Percentiles rank a stretch among this genome's conserved stretches.
Evolutionary conservation across 352 stramenopile species (phyloP).

Genomic region (Globisporangium splendens): DNA sequence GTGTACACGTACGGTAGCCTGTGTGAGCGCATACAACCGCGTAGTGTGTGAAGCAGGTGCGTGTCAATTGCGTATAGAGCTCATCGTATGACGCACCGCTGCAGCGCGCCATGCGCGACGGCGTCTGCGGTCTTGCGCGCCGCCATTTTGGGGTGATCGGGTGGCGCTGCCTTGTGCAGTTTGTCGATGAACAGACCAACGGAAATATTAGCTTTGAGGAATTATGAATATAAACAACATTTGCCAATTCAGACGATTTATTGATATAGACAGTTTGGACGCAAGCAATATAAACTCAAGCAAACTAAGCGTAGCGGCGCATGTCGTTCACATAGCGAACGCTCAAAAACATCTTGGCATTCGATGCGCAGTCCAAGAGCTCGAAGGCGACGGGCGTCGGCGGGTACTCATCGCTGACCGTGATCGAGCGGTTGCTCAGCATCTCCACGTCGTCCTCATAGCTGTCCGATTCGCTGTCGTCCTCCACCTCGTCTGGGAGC

Average conservation of each 20-base stretch:
- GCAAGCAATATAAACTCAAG: no score
- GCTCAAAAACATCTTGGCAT: conserved; percentile 72
- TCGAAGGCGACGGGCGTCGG: conserved; percentile 42
- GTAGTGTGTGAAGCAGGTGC: background rate
- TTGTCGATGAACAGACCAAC: no score
- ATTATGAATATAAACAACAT: no score
- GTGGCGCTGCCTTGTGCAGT: background rate
- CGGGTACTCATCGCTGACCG: conserved; percentile 46
- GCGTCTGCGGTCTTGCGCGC: conserved; percentile 14
- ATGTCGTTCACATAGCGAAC: conserved; percentile 88
- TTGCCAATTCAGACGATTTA: no score
- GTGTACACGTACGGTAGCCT: conserved; percentile 82
- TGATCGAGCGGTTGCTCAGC: conserved; percentile 53
- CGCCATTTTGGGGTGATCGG: conserved; percentile 3
- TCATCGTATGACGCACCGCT: conserved; percentile 34
- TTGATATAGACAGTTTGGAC: no score
- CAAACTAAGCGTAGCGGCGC: conserved; percentile 57
- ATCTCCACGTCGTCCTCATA: conserved; percentile 63
- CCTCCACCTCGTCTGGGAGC: conserved; percentile 24
- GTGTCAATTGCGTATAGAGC: background rate
- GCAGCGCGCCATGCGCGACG: conserved; percentile 62
- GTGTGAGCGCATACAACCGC: background rate
- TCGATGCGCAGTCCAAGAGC: conserved; percentile 41
- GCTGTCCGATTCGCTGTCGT: conserved; percentile 49
- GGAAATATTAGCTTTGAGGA: no score